Evolutionary conservation across 176 grass and related monocot species (phyloP).

Genomic region (Melocanna baccifera): DNA sequence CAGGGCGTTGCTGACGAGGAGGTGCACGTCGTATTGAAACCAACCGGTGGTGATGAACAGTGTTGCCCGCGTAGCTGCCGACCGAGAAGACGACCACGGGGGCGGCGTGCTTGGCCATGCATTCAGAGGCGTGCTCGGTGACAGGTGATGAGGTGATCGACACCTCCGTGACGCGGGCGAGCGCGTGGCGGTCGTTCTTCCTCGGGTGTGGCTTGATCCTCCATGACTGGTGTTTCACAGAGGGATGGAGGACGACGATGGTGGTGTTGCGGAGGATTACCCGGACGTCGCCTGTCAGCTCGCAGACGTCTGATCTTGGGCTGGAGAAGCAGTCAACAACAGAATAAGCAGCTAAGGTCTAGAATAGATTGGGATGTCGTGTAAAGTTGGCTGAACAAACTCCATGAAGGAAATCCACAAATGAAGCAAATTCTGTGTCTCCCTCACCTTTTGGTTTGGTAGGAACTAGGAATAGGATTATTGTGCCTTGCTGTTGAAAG

Average conservation of each 20-base stretch:
- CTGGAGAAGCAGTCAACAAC: slow-evolving; percentile 33
- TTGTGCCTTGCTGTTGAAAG: slow-evolving; percentile 2
- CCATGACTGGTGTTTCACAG: slow-evolving; percentile 25
- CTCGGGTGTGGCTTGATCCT: slow-evolving; percentile 64
- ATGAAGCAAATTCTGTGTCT: slow-evolving; percentile 6
- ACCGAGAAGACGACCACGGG: slow-evolving; percentile 62
- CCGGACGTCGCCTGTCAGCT: slow-evolving; percentile 45
- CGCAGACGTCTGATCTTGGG: slow-evolving; percentile 50
- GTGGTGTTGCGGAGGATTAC: slow-evolving; percentile 31
- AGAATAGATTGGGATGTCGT: neutral
- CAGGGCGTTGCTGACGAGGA: slow-evolving; percentile 51
- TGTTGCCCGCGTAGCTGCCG: slow-evolving; percentile 70
- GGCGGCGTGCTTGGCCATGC: slow-evolving; percentile 34
- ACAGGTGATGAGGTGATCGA: slow-evolving; percentile 24
- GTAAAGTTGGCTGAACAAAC: slow-evolving; percentile 31
- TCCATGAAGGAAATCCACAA: neutral
- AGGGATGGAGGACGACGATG: slow-evolving; percentile 15
- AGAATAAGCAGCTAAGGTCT: neutral
- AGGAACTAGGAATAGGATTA: slow-evolving; percentile 28
- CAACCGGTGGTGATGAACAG: slow-evolving; percentile 56
- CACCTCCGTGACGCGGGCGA: slow-evolving; percentile 52
- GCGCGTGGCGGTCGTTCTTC: slow-evolving; percentile 53
- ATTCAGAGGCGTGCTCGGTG: slow-evolving; percentile 15
- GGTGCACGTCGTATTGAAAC: slow-evolving; percentile 54
- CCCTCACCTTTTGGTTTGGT: slow-evolving; percentile 30